Percentiles rank a stretch among this genome's conserved stretches.
phyloP scores from a whole-genome alignment of 164 flowering plant genomes.

The Vitis amurensis region DNA sequence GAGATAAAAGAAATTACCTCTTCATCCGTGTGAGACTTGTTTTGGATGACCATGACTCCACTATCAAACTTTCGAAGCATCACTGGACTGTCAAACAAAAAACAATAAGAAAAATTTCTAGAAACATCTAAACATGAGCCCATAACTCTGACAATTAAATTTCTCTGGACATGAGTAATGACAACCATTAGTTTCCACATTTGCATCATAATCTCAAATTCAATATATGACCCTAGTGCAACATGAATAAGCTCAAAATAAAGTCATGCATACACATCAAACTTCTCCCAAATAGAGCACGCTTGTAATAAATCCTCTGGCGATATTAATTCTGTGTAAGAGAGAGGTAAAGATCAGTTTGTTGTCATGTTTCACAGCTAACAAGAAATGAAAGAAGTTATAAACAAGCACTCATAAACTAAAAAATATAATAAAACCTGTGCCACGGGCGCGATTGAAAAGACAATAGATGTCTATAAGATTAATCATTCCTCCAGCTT shows the following conservation, averaged over 20 bases:
- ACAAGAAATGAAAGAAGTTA: background rate
- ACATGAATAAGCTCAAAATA: constrained; percentile 19
- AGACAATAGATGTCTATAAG: constrained; percentile 89
- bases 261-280: constrained; percentile 77
- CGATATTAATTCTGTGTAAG: constrained; percentile 77
- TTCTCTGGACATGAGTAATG: background rate
- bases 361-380: background rate
- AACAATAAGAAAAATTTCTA: background rate
- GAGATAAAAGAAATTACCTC: constrained; percentile 53
- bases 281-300: constrained; percentile 93
- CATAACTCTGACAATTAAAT: background rate
- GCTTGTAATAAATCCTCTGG: constrained; percentile 96
- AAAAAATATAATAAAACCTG: constrained; percentile 50
- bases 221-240: constrained; percentile 13
- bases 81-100: constrained; percentile 57
- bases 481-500: constrained; percentile 93
- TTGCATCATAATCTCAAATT: constrained; percentile 2
- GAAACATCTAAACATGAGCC: background rate
- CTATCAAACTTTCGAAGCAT: constrained; percentile 96
- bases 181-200: background rate
- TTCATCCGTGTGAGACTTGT: constrained; percentile 88
- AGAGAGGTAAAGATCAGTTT: background rate
- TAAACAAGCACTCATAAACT: background rate
- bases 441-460: constrained; percentile 97
- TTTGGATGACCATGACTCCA: constrained; percentile 97